phyloP scores from a whole-genome alignment of 2,329 filamentous ascomycete species.

The Triangularia setosa region DNA sequence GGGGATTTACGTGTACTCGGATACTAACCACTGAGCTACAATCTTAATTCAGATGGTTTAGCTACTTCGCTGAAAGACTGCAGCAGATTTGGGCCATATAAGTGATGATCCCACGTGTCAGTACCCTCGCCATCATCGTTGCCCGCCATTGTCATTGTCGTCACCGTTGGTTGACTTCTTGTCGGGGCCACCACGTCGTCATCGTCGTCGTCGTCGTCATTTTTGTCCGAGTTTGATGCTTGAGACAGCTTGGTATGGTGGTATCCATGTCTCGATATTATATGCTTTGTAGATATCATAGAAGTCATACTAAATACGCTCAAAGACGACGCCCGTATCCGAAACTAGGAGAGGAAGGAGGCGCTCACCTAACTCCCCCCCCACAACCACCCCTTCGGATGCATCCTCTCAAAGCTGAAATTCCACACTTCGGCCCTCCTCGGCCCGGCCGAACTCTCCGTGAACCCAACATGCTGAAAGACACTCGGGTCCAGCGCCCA shows the following conservation, averaged over 20 bases:
- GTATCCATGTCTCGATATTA: background rate
- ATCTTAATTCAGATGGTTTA: background rate
- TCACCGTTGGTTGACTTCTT: no score
- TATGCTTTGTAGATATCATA: background rate
- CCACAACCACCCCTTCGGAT: background rate
- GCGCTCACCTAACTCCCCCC: background rate
- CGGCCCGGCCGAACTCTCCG: slow-evolving; percentile 30
- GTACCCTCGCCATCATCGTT: background rate
- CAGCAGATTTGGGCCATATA: background rate
- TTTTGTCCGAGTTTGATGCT: background rate
- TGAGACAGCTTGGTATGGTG: background rate
- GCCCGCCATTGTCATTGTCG: background rate
- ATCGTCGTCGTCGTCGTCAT: background rate
- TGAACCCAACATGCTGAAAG: slow-evolving; percentile 36
- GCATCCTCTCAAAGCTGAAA: slow-evolving; percentile 33
- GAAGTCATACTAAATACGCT: background rate
- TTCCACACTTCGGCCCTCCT: slow-evolving; percentile 34
- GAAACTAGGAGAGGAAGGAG: background rate
- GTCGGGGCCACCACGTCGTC: background rate
- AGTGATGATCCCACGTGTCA: background rate
- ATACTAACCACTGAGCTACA: background rate
- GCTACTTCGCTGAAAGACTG: background rate
- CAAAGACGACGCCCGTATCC: background rate
- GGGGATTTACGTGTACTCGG: background rate
- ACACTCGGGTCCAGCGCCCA: slow-evolving; percentile 38